A percentile compares a stretch with the other conserved stretches of the same genome.
Evolutionary conservation across 2,329 filamentous ascomycete genomes (phyloP).

Genomic region (Trichophyton equinum): DNA sequence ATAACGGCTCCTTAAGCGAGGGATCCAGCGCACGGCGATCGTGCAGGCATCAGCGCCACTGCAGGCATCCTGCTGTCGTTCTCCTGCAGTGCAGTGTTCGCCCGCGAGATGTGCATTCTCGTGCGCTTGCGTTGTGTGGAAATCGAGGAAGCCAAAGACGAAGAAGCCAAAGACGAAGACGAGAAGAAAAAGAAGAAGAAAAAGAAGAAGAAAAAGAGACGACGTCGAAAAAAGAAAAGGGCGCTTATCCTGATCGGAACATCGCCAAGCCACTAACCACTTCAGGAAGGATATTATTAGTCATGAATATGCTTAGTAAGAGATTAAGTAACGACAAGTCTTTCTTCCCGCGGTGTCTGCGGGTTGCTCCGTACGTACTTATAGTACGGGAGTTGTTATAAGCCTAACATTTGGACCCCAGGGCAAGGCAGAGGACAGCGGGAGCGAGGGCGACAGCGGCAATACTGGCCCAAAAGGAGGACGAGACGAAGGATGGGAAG

Average conservation of each 20-base stretch:
- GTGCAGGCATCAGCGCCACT: neutral
- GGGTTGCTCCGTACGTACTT: no score
- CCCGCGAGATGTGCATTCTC: neutral
- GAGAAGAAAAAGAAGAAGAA: neutral
- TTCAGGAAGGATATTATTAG: neutral
- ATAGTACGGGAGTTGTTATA: neutral
- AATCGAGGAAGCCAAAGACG: neutral
- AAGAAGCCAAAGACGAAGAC: neutral
- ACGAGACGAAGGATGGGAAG: neutral
- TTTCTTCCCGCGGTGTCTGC: neutral
- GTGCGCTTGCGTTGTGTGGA: neutral
- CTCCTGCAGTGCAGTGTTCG: neutral
- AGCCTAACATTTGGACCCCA: no score
- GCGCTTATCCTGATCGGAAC: neutral
- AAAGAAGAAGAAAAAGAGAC: neutral
- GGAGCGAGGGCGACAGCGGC: neutral
- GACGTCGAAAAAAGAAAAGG: neutral
- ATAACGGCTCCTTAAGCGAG: constrained; percentile 3
- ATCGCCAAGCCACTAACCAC: neutral
- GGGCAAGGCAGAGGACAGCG: no score
- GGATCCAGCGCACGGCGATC: constrained; percentile 1
- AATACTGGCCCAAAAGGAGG: neutral
- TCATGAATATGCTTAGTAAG: neutral
- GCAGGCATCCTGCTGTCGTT: neutral
- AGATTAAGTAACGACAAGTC: neutral